Evolutionary conservation across 2,329 filamentous ascomycete genomes (phyloP).

Genomic region (Capronia americana): DNA sequence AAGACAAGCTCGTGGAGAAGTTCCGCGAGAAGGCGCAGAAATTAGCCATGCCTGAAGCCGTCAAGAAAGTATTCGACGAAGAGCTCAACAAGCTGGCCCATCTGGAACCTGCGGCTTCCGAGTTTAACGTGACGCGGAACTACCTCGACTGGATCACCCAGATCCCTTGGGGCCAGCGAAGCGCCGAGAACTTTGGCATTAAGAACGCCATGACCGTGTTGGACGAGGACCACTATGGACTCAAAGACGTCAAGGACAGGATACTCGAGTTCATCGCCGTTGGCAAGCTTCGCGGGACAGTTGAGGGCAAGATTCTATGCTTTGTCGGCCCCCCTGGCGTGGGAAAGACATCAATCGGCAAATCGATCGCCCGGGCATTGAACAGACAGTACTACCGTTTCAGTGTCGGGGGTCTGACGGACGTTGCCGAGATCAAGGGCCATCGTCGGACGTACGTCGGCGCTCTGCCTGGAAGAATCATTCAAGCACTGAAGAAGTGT

Average conservation of each 20-base stretch:
- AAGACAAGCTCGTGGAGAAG: conserved; percentile 96
- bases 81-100: conserved; percentile 97
- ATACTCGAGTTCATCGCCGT: conserved; percentile 98
- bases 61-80: conserved; percentile 97
- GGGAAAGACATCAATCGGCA: conserved; percentile 98
- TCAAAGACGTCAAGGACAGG: conserved; percentile 98
- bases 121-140: conserved; percentile 98
- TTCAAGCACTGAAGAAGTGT: conserved; percentile 98
- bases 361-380: conserved; percentile 92
- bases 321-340: conserved; percentile 97
- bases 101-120: conserved; percentile 91
- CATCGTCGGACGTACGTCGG: conserved; percentile 96
- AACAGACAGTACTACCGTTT: conserved; percentile 98
- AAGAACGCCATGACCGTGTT: conserved; percentile 86
- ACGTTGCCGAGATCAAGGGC: conserved; percentile 98
- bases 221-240: conserved; percentile 93
- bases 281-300: conserved; percentile 92
- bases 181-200: conserved; percentile 95
- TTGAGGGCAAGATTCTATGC: conserved; percentile 97
- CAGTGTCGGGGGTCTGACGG: conserved; percentile 93
- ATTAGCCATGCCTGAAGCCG: conserved; percentile 93
- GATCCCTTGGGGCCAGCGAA: conserved; percentile 95
- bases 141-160: conserved; percentile 99
- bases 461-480: conserved; percentile 92
- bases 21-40: conserved; percentile 96